Conservation (phyloP, 129 eudicot genomes). For the Flaveria brownii region DNA sequence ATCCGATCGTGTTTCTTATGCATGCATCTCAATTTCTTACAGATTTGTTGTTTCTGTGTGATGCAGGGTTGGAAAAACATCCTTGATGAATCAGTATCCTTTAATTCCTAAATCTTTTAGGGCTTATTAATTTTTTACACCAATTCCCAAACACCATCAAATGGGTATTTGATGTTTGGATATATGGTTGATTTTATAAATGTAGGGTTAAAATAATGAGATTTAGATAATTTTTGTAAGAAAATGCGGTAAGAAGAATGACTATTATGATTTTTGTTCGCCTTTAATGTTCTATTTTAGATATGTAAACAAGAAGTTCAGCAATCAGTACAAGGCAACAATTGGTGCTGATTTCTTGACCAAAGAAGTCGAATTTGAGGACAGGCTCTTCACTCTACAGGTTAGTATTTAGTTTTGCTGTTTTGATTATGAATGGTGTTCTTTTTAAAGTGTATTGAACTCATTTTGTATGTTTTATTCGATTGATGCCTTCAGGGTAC, state of each 20-base stretch:
- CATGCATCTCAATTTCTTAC: constrained; percentile 3
- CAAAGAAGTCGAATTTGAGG: constrained; percentile 96
- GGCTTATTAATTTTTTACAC: background rate
- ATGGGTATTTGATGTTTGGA: background rate
- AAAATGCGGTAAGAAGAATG: background rate
- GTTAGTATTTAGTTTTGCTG: constrained; percentile 37
- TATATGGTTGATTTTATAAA: background rate
- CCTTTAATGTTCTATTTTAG: constrained; percentile 52
- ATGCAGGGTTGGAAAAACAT: constrained; percentile 97
- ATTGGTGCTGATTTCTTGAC: constrained; percentile 99
- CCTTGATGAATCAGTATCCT: constrained; percentile 99
- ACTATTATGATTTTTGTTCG: constrained; percentile 29
- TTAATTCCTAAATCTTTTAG: background rate
- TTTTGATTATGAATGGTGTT: constrained; percentile 3
- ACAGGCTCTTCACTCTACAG: constrained; percentile 96
- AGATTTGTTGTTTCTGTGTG: constrained; percentile 24
- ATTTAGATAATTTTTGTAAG: background rate
- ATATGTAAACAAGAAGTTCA: constrained; percentile 94
- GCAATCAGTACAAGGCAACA: constrained; percentile 97
- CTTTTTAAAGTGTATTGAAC: background rate
- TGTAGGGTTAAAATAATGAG: background rate
- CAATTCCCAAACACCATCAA: too few relatives aligned
- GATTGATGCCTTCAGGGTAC: background rate
- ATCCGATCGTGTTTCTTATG: background rate
- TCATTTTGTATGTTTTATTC: constrained; percentile 9